A percentile compares a stretch with the other conserved stretches of the same genome.
Conservation (phyloP, 2,329 filamentous ascomycete species). For the Ophiostoma montium region DNA sequence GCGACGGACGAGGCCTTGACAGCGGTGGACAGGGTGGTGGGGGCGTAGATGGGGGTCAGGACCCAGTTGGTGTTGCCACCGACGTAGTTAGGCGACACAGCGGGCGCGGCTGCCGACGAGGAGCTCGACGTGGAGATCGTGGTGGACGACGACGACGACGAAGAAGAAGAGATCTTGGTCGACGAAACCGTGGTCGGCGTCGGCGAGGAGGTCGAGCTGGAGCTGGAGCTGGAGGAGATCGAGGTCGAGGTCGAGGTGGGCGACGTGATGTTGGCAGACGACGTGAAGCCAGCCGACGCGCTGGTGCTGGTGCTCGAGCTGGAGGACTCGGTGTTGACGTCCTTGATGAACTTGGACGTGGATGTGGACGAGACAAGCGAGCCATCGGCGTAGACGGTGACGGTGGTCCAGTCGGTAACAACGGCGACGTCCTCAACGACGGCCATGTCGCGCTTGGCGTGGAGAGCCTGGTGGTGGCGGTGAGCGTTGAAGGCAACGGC, state of each 20-base stretch:
- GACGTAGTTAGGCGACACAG: no score
- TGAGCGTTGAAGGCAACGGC: slow-evolving; percentile 28
- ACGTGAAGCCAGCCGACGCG: slow-evolving; percentile 7
- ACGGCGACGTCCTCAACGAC: slow-evolving; percentile 21
- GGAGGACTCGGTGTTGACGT: slow-evolving; percentile 7
- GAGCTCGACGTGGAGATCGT: neutral
- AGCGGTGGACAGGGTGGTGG: slow-evolving; percentile 8
- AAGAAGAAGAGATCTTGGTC: slow-evolving; percentile 9
- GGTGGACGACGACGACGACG: slow-evolving; percentile 5
- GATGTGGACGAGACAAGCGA: slow-evolving; percentile 4
- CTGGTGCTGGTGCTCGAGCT: slow-evolving; percentile 1
- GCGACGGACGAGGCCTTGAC: slow-evolving; percentile 6
- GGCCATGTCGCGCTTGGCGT: slow-evolving; percentile 21
- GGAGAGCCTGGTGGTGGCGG: slow-evolving; percentile 25
- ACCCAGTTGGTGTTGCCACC: no score
- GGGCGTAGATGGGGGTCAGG: slow-evolving; percentile 2
- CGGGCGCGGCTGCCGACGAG: no score
- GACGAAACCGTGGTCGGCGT: neutral
- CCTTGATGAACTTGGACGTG: slow-evolving; percentile 13
- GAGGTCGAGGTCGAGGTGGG: slow-evolving; percentile 3
- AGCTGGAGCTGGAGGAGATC: neutral
- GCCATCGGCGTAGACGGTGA: slow-evolving; percentile 25
- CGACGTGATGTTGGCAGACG: slow-evolving; percentile 4
- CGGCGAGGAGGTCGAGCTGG: neutral
- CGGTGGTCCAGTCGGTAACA: slow-evolving; percentile 27